Base-by-base conservation (phyloP, 2,329 filamentous ascomycete genomes). In the Coniella lustricola region DNA sequence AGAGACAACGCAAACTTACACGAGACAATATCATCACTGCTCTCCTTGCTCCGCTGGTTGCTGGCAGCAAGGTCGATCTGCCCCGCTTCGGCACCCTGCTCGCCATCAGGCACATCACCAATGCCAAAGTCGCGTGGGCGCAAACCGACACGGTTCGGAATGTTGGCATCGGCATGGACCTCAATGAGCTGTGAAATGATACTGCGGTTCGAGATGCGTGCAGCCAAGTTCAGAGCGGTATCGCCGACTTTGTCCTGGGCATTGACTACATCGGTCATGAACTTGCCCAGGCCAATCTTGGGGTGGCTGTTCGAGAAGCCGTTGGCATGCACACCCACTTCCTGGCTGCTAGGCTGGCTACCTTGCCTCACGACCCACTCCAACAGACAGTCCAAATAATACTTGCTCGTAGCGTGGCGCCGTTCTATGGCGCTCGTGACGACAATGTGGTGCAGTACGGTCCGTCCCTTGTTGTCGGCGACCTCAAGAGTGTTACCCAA, bases 241-340 rank as follows among this genome's bases (percentile, higher is more conserved):
- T 98, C 95, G 1, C 93, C 93, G 31, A 87, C 86, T 59, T 90
- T 90, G 65, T 98, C 93, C 59, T 91, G 87, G 0, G 90, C 85
- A 59, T 98, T 97, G 52, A 98, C 91, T 64, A 98, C 94, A 62
- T 97, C 90, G 42, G 86, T 88, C 79, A 98, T 94, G 68, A 98
- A 98, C 33, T 89, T 83, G 25, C 88, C 90, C 46, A 98, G 77
- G 20, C 86, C 88, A 67, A 97, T 94, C 54, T 78, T 87, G 47
- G 79, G 85, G 12, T 54, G 65, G 5, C 54, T 49, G 54, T 52
- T 48, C 2, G 38, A 13, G 8, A 44, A 20, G 2, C 25, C 47
- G 25, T 48, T 49, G 18, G 54, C 56, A 39, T 57, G 59, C 9
- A 51, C 39, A 9, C 54, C 57, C 1, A 56, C 59, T 34, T 71